Base-by-base conservation (phyloP, 805 yeast genomes). In the Saccharomycopsis javanensis region DNA sequence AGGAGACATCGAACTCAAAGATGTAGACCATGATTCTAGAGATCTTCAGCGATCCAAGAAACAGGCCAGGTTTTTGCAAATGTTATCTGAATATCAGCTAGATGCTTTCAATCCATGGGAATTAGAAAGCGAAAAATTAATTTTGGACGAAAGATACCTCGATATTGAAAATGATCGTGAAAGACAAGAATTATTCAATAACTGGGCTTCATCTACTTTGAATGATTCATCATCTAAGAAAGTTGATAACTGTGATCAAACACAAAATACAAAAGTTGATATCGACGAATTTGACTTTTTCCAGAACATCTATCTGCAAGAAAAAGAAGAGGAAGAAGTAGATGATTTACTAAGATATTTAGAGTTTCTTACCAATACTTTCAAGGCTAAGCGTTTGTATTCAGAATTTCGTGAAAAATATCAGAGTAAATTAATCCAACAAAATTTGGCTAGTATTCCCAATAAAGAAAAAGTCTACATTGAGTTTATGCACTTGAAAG, bases 81-180 rank as follows among this genome's bases (percentile, higher is more conserved):
- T 81, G 38, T 67, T 81, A 8, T 64, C 65, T 3, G 68, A 64
- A 8, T 50, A 63, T 23, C 28, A 65, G 0, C 58, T 77, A 10
- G 73, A 80, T 61, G 80, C 82, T 0, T 76, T 65, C 57, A 69
- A 75, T 1, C 62, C 76, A 0, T 82, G 84, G 85, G 75, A 74
- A 5, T 59, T 66, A 0, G 82, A 79, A 64, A 67, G 75, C 10
- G 62, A 65, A 11, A 71, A 70, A 53, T 61, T 81, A 0, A 67
- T 72, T 0, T 59, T 68, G n/a, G 81, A 80, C 59, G 73, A 75
- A 4, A 61, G 72, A 11, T 80, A 72, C 62, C 65, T 69, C 25
- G 55, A 59, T 1, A 57, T 79, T 18, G 68, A 68, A 6, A 64
- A 69, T 27, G 71, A 73, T 45, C 60, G 65, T 18, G 63, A 64